Base-by-base conservation (phyloP, 345 rosid species). In the Eucalyptus fibrosa region DNA sequence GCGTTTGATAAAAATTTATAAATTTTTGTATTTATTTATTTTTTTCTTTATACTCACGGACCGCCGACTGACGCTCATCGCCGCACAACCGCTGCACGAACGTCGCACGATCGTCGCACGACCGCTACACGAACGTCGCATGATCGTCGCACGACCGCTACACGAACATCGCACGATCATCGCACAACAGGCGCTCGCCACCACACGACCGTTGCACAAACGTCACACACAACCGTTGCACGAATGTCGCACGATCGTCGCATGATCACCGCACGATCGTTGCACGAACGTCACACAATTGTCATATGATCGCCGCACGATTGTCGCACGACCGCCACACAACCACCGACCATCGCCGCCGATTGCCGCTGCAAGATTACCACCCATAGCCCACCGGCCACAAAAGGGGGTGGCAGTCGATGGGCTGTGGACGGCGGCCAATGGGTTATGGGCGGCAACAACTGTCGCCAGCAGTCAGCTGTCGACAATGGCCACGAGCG, bases 371-470 rank as follows among this genome's bases (percentile, higher is more conserved):
- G 5, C 2, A 13, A 0, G 50, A 49, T 49, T 49, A 16, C 2
- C 16, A 0, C 16, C 50, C 50, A 13, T 0, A 49, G 3, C 50
- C 50, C 50, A 49, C 6, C 6, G 6, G 6, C 16, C 16, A 5
- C 50, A 0, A 0, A 16, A 49, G 50, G 50, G 50, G 49, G 49
- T 11, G 49, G 12, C 12, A 4, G 12, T 1, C 12, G 4, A 4
- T 45, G 47, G 12, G 49, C 49, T 47, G 4, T 47, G 13, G 50
- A 2, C 2, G 13, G 16, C 2, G 1, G 2, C 16, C 16, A 16
- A 0, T 49, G 6, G 50, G 6, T 1, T 13, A 5, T 0, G 6
- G 1, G 50, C 16, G 0, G 16, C 0, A 0, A 0, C 16, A 0
- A 49, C 15, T 0, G 15, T 49, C 6, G 50, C 2, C 2, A 0